A percentile compares a stretch with the other conserved stretches of the same genome.
These are phyloP conservation scores for Atkinsonella hypoxylon DNA, from an alignment of 2,329 filamentous ascomycete genomes.

Conservation along the genomic window DNA sequence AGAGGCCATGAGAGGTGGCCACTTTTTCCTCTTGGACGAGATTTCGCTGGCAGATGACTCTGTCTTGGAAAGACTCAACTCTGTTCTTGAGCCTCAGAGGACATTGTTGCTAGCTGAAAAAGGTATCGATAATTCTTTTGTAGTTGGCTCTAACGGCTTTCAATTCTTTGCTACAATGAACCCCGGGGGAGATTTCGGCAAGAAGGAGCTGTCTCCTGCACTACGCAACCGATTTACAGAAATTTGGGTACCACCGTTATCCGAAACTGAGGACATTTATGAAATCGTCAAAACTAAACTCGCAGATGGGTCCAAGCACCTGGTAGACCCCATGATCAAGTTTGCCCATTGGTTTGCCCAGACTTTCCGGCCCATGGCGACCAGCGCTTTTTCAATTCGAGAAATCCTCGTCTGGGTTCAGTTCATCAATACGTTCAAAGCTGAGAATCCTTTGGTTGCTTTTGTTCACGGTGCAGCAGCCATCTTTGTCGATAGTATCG, in stretches of 20 bases:
- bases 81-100: slow-evolving; percentile 79
- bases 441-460: slow-evolving; percentile 31
- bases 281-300: slow-evolving; percentile 79
- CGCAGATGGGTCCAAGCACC: slow-evolving; percentile 35
- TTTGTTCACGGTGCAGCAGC: slow-evolving; percentile 81
- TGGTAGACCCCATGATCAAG: slow-evolving; percentile 60
- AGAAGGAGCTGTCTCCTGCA: slow-evolving; percentile 91
- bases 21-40: slow-evolving; percentile 91
- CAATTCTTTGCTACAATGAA: slow-evolving; percentile 99
- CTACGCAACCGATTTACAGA: slow-evolving; percentile 95
- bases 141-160: slow-evolving; percentile 67
- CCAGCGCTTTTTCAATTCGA: slow-evolving; percentile 75
- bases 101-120: slow-evolving; percentile 89
- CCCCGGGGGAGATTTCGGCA: slow-evolving; percentile 94
- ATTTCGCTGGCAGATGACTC: slow-evolving; percentile 97
- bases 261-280: slow-evolving; percentile 71
- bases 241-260: slow-evolving; percentile 90
- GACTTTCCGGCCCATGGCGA: slow-evolving; percentile 63
- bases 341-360: slow-evolving; percentile 92
- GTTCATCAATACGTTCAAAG: slow-evolving; percentile 64
- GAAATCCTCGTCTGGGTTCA: slow-evolving; percentile 89
- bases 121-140: slow-evolving; percentile 69
- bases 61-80: slow-evolving; percentile 90
- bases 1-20: slow-evolving; percentile 79
- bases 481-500: slow-evolving; percentile 90